Evolutionary conservation across 2,329 filamentous ascomycete genomes (phyloP), one percentile per base, ranked within the genome.

Genomic region (Aspergillus spinulosporus): DNA sequence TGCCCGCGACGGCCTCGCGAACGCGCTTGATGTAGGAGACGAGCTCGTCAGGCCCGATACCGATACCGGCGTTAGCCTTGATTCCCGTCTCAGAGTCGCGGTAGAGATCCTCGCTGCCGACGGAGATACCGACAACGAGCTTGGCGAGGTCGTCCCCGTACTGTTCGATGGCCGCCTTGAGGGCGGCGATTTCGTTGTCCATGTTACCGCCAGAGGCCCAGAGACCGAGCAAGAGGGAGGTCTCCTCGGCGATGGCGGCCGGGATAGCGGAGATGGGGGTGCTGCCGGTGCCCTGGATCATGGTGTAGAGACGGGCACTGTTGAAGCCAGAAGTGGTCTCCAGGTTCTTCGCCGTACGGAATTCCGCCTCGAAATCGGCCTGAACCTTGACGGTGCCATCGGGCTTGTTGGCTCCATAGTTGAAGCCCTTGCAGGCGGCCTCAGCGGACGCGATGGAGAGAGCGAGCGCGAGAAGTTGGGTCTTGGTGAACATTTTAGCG

Each of bases 71-170:
- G 1, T 84, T 75, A 67, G 85, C 84, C 50, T 78, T 74, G 59
- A 87, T 82, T 54, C 89, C 90, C 6, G 81, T 87, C n/a, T 84
- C 82, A 0, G 89, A 89, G 74, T 82, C 83, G 68, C 90, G 88
- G 81, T 94, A 94, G 43, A 94, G 82, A 72, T 96, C 92, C 80
- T 96, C 92, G 63, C 83, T 89, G 60, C 92, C 92, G 52, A 96
- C 85, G 0, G 90, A 92, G 75, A 96, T 93, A 72, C 90, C 92
- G 55, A 85, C 87, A 44, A 96, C 85, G 14, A 72, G 63, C 53
- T 68, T 65, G 59, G 62, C 52, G 59, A 95, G 85, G 47, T 80
- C 76, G 7, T 77, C 74, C 56, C 89, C 90, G 71, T 91, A 92
- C 67, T 85, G 79, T 48, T 74, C 63, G 62, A 92, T 88, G 63